Evolutionary conservation across 257 asterid genomes (phyloP).

Genomic region (Solanum bulbocastanum): DNA sequence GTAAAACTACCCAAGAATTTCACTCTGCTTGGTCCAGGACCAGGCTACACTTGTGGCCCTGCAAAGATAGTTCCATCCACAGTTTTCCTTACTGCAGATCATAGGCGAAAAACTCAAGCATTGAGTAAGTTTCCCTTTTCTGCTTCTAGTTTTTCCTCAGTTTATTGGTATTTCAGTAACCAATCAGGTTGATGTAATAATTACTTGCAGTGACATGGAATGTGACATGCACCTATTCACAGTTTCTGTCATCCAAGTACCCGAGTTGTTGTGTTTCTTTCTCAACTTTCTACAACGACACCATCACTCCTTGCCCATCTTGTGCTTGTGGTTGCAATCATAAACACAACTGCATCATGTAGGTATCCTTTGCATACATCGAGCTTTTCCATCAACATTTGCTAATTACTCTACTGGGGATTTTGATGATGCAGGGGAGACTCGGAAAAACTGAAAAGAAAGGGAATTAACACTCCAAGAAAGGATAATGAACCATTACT

Average conservation of each 20-base stretch:
- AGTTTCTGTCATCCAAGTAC: conserved; percentile 37
- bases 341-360: conserved; percentile 57
- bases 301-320: conserved; percentile 62
- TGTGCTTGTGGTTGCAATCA: conserved; percentile 68
- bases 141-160: background rate
- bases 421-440: conserved; percentile 26
- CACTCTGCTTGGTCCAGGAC: conserved; percentile 61
- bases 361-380: conserved; percentile 1
- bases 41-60: conserved; percentile 77
- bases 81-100: conserved; percentile 42
- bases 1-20: conserved; percentile 60
- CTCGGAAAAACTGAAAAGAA: conserved; percentile 29
- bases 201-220: conserved; percentile 75
- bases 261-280: conserved; percentile 73
- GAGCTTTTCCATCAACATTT: background rate
- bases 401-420: background rate
- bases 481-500: conserved; percentile 48
- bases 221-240: conserved; percentile 72
- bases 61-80: conserved; percentile 67
- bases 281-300: conserved; percentile 61
- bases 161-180: background rate
- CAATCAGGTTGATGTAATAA: background rate
- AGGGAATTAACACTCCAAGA: conserved; percentile 55
- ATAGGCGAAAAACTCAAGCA: conserved; percentile 65
- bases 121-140: conserved; percentile 21